Evolutionary conservation across 108 stramenopile genomes (phyloP).

Genomic region (Cyclotella atomus): DNA sequence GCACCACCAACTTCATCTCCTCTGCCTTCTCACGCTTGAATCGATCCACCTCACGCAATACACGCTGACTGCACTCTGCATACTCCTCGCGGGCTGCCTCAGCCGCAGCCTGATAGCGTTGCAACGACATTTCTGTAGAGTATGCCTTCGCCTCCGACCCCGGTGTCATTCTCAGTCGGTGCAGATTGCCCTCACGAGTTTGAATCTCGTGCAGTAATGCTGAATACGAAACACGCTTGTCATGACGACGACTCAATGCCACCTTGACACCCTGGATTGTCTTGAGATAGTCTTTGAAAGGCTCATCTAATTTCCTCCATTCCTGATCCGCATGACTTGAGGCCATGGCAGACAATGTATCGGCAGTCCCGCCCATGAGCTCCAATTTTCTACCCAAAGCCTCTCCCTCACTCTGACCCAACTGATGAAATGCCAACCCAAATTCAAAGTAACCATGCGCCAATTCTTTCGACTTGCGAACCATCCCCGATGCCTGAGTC

Average conservation of each 20-base stretch:
- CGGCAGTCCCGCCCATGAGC: slow-evolving; percentile 88
- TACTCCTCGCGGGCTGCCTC: slow-evolving; percentile 84
- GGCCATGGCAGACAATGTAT: slow-evolving; percentile 72
- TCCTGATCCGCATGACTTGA: slow-evolving; percentile 91
- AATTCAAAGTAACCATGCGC: slow-evolving; percentile 96
- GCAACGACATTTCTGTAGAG: slow-evolving; percentile 82
- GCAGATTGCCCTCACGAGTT: slow-evolving; percentile 61
- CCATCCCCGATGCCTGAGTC: slow-evolving; percentile 87
- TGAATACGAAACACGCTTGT: slow-evolving; percentile 86
- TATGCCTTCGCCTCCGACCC: slow-evolving; percentile 89
- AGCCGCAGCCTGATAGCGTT: slow-evolving; percentile 76
- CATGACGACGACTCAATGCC: slow-evolving; percentile 89
- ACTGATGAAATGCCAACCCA: slow-evolving; percentile 94
- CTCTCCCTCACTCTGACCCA: slow-evolving; percentile 93
- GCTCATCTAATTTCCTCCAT: slow-evolving; percentile 87
- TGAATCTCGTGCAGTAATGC: slow-evolving; percentile 78
- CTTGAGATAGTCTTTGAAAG: slow-evolving; percentile 94
- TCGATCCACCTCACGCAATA: slow-evolving; percentile 94
- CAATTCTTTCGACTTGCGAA: slow-evolving; percentile 93
- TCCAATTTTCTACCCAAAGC: slow-evolving; percentile 83
- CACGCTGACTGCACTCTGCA: slow-evolving; percentile 85
- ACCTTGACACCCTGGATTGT: slow-evolving; percentile 93
- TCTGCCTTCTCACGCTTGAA: slow-evolving; percentile 96
- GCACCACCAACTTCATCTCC: slow-evolving; percentile 91
- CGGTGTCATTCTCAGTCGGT: slow-evolving; percentile 71